Evolutionary conservation across 257 asterid species (phyloP).

Genomic region (Marsdenia floribunda): DNA sequence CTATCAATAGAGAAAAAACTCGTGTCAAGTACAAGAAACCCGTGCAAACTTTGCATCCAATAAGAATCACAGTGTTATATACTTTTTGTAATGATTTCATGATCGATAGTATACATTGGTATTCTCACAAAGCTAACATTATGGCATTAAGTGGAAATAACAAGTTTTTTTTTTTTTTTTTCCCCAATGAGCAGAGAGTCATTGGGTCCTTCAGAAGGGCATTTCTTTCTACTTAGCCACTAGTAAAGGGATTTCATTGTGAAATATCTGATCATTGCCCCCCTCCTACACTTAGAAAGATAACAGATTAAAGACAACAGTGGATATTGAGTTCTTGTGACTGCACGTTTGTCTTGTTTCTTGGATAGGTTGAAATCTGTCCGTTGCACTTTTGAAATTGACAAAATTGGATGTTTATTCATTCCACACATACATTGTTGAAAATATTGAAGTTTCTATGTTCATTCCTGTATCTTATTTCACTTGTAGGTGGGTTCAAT

Average conservation of each 20-base stretch:
- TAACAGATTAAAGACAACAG: neutral
- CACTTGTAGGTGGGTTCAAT: slow-evolving; percentile 83
- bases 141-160: neutral
- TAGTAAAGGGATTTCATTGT: neutral
- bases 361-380: neutral
- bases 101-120: too few relatives aligned
- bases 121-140: too few relatives aligned
- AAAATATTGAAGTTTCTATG: too few relatives aligned
- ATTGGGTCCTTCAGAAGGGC: neutral
- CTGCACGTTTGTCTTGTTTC: neutral
- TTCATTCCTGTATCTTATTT: neutral
- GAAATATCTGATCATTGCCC: neutral
- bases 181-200: neutral
- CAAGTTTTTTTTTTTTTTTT: too few relatives aligned
- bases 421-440: neutral
- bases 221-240: neutral
- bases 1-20: neutral
- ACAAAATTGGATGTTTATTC: neutral
- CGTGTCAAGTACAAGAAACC: neutral
- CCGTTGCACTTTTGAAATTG: neutral
- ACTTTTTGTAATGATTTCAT: too few relatives aligned
- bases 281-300: neutral
- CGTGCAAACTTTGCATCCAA: neutral
- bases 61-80: neutral
- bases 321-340: neutral